Conservation (phyloP, 2,329 filamentous ascomycete species). For the Paraphoma sp. region DNA sequence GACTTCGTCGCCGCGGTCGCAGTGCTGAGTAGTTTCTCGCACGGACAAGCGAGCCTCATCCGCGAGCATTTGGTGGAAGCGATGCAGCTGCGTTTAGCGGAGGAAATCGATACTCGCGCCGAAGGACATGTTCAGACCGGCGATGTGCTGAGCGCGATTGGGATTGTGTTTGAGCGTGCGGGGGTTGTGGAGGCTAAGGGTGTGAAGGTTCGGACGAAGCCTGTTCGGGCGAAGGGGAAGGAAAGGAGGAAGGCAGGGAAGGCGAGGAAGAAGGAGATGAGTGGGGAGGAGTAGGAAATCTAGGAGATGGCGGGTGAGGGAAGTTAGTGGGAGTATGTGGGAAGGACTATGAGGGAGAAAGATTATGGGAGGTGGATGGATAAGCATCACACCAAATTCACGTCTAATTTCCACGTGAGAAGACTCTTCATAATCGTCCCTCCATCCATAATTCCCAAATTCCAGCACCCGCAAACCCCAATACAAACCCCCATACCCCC, state of each 20-base stretch:
- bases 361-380: too few species aligned
- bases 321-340: too few species aligned
- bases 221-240: slow-evolving; percentile 8
- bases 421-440: too few species aligned
- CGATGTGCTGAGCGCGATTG: slow-evolving; percentile 13
- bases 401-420: too few species aligned
- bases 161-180: slow-evolving; percentile 13
- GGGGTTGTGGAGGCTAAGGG: slow-evolving; percentile 9
- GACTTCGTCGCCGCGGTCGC: neutral
- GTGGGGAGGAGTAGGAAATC: too few species aligned
- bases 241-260: slow-evolving; percentile 6
- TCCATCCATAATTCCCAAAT: too few species aligned
- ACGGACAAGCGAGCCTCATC: slow-evolving; percentile 10
- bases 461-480: too few species aligned
- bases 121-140: neutral
- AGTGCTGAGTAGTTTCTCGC: slow-evolving; percentile 9
- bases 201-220: slow-evolving; percentile 8
- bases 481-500: too few species aligned
- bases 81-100: slow-evolving; percentile 1
- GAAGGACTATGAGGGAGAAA: too few species aligned
- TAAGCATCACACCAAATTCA: too few species aligned
- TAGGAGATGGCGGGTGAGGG: too few species aligned
- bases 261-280: slow-evolving; percentile 5
- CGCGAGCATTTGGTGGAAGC: slow-evolving; percentile 8
- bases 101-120: neutral